Evolutionary conservation across 345 rosid genomes (phyloP).

Genomic region (Syzygium oleosum): DNA sequence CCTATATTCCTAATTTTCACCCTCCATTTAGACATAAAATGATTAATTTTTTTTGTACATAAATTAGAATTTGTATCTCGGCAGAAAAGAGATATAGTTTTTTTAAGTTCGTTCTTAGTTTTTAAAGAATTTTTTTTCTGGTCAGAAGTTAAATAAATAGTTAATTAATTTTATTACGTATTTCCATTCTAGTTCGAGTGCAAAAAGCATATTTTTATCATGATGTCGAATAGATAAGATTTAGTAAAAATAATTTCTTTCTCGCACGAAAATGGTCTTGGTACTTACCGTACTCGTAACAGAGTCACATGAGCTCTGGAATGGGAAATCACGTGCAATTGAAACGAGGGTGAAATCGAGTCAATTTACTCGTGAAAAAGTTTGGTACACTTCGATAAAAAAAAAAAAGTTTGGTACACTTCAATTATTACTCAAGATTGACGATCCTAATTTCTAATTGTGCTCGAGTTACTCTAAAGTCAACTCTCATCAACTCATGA

Average conservation of each 20-base stretch:
- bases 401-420: neutral
- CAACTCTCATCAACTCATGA: too few relatives aligned
- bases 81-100: neutral
- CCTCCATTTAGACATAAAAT: neutral
- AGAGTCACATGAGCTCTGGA: neutral
- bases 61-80: neutral
- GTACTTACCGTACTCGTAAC: too few relatives aligned
- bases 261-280: neutral
- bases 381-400: neutral
- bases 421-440: neutral
- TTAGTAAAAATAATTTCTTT: neutral
- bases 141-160: neutral
- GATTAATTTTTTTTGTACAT: neutral
- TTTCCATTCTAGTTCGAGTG: neutral
- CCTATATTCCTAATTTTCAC: neutral
- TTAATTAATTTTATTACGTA: neutral
- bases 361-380: rapidly evolving
- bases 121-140: neutral
- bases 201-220: rapidly evolving
- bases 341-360: neutral
- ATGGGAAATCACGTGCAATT: neutral
- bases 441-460: rapidly evolving
- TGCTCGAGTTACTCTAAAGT: neutral
- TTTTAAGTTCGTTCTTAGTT: neutral
- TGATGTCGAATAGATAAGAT: neutral